These are phyloP conservation scores for Phytophthora cactorum DNA, from an alignment of 352 stramenopile genomes.

Conservation along the genomic window DNA sequence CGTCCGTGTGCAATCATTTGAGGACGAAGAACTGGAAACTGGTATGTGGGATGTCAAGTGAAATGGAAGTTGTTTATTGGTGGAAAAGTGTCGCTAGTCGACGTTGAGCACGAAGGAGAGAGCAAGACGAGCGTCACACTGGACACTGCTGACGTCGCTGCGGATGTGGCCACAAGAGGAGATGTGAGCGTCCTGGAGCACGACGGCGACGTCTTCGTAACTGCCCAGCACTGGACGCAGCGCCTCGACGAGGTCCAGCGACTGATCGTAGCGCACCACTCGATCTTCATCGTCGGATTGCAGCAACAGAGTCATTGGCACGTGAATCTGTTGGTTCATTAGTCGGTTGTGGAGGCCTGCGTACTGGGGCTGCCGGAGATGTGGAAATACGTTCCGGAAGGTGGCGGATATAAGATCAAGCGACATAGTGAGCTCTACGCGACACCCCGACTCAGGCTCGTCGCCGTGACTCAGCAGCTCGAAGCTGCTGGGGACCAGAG, in stretches of 20 bases:
- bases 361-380: slow-evolving; percentile 10
- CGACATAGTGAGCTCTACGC: slow-evolving; percentile 16
- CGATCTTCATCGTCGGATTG: slow-evolving; percentile 19
- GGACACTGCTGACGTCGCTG: not conserved
- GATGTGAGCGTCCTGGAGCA: slow-evolving; percentile 26
- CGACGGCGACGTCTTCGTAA: slow-evolving; percentile 25
- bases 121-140: slow-evolving; percentile 3
- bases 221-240: slow-evolving; percentile 25
- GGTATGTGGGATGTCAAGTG: not conserved
- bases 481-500: slow-evolving; percentile 11
- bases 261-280: slow-evolving; percentile 12
- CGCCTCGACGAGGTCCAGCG: slow-evolving; percentile 14
- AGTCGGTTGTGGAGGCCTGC: slow-evolving; percentile 6
- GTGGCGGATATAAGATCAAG: slow-evolving; percentile 6
- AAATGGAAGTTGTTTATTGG: slow-evolving; percentile 1
- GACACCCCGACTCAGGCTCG: slow-evolving; percentile 11
- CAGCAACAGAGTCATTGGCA: slow-evolving; percentile 21
- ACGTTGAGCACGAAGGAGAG: slow-evolving; percentile 22
- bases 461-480: not conserved
- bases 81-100: slow-evolving; percentile 4
- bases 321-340: slow-evolving; percentile 8
- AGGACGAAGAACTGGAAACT: not conserved
- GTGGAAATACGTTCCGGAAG: slow-evolving; percentile 16
- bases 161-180: slow-evolving; percentile 22
- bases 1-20: not conserved